These are phyloP conservation scores for Malus asiatica DNA, from an alignment of 306 rosid genomes.

Conservation along the genomic window DNA sequence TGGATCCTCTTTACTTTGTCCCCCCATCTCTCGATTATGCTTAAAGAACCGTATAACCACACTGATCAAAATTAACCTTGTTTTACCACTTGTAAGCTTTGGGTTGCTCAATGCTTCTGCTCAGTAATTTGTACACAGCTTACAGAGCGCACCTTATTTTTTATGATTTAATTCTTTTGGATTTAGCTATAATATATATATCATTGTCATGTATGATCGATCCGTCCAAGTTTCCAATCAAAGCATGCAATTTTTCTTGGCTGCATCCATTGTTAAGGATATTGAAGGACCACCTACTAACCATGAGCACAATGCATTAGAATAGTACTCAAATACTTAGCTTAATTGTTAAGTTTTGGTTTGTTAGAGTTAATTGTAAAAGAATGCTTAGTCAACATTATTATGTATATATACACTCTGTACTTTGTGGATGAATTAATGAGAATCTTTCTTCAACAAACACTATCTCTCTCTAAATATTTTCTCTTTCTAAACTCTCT, in stretches of 20 bases:
- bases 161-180: not conserved
- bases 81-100: not conserved
- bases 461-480: no score
- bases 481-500: no score
- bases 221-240: not conserved
- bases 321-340: no score
- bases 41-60: not conserved
- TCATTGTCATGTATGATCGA: not conserved
- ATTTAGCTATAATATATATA: not conserved
- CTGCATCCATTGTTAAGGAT: not conserved
- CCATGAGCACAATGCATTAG: no score
- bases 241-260: not conserved
- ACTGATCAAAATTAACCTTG: not conserved
- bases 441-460: no score
- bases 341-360: no score
- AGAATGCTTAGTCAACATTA: no score
- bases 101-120: conserved; percentile 35
- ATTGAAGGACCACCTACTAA: no score
- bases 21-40: conserved; percentile 13
- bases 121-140: no score
- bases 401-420: no score
- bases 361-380: no score
- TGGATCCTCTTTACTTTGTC: conserved; percentile 55
- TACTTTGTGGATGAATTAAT: no score
- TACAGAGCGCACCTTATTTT: not conserved